These are phyloP conservation scores for Lactarius hengduanensis DNA, from an alignment of 768 basidiomycete genomes.

Conservation along the genomic window DNA sequence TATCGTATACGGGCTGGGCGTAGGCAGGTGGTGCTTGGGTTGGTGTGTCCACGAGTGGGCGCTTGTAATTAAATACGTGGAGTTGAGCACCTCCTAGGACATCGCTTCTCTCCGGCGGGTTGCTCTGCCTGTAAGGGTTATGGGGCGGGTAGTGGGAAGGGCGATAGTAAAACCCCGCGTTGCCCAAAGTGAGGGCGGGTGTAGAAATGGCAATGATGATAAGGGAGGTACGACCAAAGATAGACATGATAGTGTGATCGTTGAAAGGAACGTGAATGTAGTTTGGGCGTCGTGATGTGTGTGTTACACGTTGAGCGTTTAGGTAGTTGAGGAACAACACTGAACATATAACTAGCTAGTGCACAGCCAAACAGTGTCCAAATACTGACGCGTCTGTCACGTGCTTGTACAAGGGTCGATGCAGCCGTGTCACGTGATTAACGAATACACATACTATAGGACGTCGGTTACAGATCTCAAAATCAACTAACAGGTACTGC, in stretches of 20 bases:
- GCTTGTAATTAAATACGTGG: not conserved
- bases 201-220: conserved; percentile 17
- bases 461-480: no score
- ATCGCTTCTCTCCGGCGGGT: not conserved
- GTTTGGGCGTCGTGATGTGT: conserved; percentile 6
- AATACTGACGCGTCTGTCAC: conserved; percentile 22
- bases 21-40: conserved; percentile 14
- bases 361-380: conserved; percentile 15
- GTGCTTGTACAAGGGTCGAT: not conserved
- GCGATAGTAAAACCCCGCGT: conserved; percentile 8
- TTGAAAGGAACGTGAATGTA: conserved; percentile 21
- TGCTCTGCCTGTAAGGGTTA: not conserved
- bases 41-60: not conserved
- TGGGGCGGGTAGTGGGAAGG: conserved; percentile 13
- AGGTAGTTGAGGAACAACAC: not conserved
- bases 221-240: conserved; percentile 17
- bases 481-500: not conserved
- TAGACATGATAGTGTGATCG: conserved; percentile 18
- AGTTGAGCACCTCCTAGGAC: not conserved
- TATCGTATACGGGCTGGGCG: not conserved
- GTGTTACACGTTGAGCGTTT: conserved; percentile 12
- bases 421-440: not conserved
- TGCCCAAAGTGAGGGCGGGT: conserved; percentile 11
- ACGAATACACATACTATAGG: no score
- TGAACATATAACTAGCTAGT: not conserved